phyloP scores from a whole-genome alignment of 2,329 filamentous ascomycete species.

The Lachnum nothofagi region DNA sequence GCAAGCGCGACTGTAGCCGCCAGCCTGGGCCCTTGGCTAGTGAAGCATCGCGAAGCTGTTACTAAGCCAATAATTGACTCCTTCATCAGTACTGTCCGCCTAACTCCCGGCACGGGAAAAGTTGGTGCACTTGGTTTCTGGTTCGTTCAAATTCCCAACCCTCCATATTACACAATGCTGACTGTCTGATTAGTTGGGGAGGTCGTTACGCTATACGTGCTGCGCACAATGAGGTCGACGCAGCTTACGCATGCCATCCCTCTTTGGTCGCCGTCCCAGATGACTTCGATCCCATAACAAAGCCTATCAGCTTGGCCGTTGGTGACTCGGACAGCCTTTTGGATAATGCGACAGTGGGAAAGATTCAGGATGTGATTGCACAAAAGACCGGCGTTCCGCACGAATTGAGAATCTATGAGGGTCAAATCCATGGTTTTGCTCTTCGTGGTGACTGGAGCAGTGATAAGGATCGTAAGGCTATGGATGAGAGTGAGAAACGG shows the following conservation, averaged over 20 bases:
- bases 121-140: constrained; percentile 54
- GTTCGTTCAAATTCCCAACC: no score
- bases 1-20: constrained; percentile 37
- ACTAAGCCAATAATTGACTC: constrained; percentile 39
- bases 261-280: constrained; percentile 38
- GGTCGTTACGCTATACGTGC: constrained; percentile 49
- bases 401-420: constrained; percentile 40
- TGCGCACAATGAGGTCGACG: constrained; percentile 38
- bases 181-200: no score
- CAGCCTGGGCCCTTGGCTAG: constrained; percentile 40
- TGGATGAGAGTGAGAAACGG: constrained; percentile 41
- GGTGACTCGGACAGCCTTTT: constrained; percentile 40
- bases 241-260: constrained; percentile 39
- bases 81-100: constrained; percentile 38
- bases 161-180: no score
- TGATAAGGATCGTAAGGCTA: constrained; percentile 43
- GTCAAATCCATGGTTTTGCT: constrained; percentile 42
- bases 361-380: constrained; percentile 38
- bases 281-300: constrained; percentile 38
- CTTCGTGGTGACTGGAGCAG: constrained; percentile 39
- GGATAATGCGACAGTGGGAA: constrained; percentile 34
- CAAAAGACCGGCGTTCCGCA: constrained; percentile 35
- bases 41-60: constrained; percentile 40
- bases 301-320: constrained; percentile 38
- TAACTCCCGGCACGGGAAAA: constrained; percentile 37